phyloP scores from a whole-genome alignment of 2,329 filamentous ascomycete species.

The Neobulgaria alba region DNA sequence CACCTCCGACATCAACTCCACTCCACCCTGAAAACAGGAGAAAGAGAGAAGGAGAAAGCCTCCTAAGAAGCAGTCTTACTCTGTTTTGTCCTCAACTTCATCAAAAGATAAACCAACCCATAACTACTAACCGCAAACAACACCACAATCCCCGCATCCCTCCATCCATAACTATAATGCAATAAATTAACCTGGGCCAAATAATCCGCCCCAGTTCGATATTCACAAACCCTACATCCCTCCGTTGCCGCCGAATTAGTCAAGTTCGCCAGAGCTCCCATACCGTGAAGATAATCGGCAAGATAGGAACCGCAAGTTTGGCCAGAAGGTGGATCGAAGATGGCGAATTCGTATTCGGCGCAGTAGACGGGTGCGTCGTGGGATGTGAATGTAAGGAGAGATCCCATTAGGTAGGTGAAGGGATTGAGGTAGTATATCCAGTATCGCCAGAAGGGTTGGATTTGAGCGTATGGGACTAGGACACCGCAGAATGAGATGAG shows the following conservation, averaged over 20 bases:
- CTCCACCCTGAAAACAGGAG: no score
- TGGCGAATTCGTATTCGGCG: conserved; percentile 43
- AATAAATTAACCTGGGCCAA: conserved; percentile 47
- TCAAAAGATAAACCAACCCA: conserved; percentile 37
- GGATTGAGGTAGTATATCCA: conserved; percentile 56
- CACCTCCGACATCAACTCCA: no score
- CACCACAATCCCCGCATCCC: conserved; percentile 46
- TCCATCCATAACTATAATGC: conserved; percentile 57
- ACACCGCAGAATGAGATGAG: conserved; percentile 68
- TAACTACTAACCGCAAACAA: conserved; percentile 36
- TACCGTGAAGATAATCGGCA: conserved; percentile 40
- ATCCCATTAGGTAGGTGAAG: conserved; percentile 60
- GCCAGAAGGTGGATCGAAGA: conserved; percentile 55
- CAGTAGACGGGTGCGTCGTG: conserved; percentile 42
- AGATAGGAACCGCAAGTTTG: conserved; percentile 60
- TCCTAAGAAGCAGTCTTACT: conserved; percentile 34
- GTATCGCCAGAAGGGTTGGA: conserved; percentile 26
- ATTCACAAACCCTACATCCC: conserved; percentile 64
- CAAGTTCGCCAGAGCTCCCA: conserved; percentile 29
- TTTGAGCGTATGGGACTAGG: conserved; percentile 58
- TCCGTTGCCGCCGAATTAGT: conserved; percentile 48
- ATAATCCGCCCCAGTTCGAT: conserved; percentile 53
- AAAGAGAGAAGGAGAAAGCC: background rate
- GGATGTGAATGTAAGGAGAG: conserved; percentile 57
- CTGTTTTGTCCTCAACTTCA: conserved; percentile 40